Evolutionary conservation across 345 rosid genomes (phyloP).

Genomic region (Hirschfeldia incana): DNA sequence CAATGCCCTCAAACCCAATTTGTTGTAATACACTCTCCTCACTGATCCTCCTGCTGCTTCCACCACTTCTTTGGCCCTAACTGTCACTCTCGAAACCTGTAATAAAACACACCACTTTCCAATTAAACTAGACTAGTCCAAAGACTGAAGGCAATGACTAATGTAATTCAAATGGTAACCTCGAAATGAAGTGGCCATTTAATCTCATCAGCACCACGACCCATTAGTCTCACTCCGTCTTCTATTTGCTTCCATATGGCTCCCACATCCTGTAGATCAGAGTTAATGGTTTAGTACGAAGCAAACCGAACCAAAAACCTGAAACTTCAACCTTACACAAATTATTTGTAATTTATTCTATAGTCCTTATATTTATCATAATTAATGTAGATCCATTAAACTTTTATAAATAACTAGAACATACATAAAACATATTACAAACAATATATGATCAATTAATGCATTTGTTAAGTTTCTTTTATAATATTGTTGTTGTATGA

Average conservation of each 20-base stretch:
- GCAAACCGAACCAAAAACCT: too few relatives aligned
- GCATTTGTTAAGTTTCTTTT: too few relatives aligned
- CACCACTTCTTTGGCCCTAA: constrained; percentile 83
- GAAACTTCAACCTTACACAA: too few relatives aligned
- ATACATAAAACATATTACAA: too few relatives aligned
- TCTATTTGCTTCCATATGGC: constrained; percentile 88
- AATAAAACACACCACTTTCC: neutral
- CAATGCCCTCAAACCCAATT: constrained; percentile 80
- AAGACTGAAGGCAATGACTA: neutral
- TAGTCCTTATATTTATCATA: too few relatives aligned
- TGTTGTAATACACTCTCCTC: constrained; percentile 85
- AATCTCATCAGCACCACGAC: constrained; percentile 83
- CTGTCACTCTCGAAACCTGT: constrained; percentile 88
- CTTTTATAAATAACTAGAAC: too few relatives aligned
- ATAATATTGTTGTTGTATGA: too few relatives aligned
- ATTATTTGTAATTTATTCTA: too few relatives aligned
- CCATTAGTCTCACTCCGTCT: constrained; percentile 96
- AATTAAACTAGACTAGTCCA: neutral
- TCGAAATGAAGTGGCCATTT: constrained; percentile 95
- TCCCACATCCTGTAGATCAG: constrained; percentile 55
- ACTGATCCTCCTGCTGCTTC: constrained; percentile 93
- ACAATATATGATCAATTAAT: too few relatives aligned
- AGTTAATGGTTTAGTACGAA: neutral
- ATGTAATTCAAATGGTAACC: constrained; percentile 43
- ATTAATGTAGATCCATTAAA: too few relatives aligned